Evolutionary conservation across 2,329 filamentous ascomycete genomes (phyloP).

Genomic region (Tothia fuscella): DNA sequence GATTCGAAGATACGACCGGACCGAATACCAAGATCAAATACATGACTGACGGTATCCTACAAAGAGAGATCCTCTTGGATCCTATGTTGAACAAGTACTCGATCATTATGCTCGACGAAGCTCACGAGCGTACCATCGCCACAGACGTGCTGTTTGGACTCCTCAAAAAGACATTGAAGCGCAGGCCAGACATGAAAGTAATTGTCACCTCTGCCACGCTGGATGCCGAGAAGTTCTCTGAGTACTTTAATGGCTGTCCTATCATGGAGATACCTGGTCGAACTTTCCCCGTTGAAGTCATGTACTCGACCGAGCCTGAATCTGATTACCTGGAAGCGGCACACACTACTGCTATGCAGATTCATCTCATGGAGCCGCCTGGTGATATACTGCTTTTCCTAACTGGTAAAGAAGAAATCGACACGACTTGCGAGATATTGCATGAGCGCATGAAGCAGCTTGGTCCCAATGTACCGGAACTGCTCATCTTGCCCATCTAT

Average conservation of each 20-base stretch:
- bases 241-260: constrained; percentile 90
- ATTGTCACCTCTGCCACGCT: constrained; percentile 98
- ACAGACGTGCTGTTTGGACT: constrained; percentile 97
- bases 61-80: constrained; percentile 94
- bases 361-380: constrained; percentile 81
- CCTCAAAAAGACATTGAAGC: constrained; percentile 74
- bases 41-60: constrained; percentile 99
- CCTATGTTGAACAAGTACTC: constrained; percentile 84
- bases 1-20: constrained; percentile 91
- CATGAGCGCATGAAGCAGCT: constrained; percentile 94
- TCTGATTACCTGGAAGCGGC: constrained; percentile 91
- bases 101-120: constrained; percentile 96
- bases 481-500: constrained; percentile 93
- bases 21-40: constrained; percentile 91
- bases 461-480: constrained; percentile 78
- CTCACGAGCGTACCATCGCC: constrained; percentile 91
- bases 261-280: constrained; percentile 95
- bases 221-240: constrained; percentile 93
- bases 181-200: constrained; percentile 85
- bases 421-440: constrained; percentile 83
- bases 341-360: constrained; percentile 95
- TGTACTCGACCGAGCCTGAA: constrained; percentile 91
- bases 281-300: constrained; percentile 89
- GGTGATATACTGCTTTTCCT: constrained; percentile 96
- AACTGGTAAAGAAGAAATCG: constrained; percentile 95